A percentile compares a stretch with the other conserved stretches of the same genome.
These are phyloP conservation scores for Penicillium steckii DNA, from an alignment of 495 filamentous ascomycete genomes.

Conservation along the genomic window DNA sequence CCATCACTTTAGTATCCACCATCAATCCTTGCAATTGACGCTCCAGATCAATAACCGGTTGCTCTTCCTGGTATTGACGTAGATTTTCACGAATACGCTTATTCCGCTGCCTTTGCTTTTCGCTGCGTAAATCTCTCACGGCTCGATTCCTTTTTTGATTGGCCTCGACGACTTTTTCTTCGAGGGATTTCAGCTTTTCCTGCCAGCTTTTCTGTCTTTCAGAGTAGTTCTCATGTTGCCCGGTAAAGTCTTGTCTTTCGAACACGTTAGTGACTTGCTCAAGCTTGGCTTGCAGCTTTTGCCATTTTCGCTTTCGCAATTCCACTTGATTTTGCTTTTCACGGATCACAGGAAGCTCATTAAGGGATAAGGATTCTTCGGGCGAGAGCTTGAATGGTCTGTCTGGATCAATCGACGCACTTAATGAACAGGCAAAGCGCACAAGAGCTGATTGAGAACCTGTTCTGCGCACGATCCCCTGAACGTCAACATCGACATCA, in stretches of 20 bases:
- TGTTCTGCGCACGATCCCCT: conserved; percentile 31
- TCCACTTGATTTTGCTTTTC: conserved; percentile 8
- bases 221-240: too few species aligned
- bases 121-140: conserved; percentile 18
- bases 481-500: conserved; percentile 31
- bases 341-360: conserved; percentile 15
- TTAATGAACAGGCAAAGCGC: conserved; percentile 31
- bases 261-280: too few species aligned
- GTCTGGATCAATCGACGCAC: conserved; percentile 34
- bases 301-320: too few species aligned
- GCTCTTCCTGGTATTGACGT: conserved; percentile 29
- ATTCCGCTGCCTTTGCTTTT: conserved; percentile 24
- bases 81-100: conserved; percentile 23
- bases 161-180: conserved; percentile 5
- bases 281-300: too few species aligned
- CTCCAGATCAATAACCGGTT: conserved; percentile 32
- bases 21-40: conserved; percentile 28
- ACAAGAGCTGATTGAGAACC: conserved; percentile 31
- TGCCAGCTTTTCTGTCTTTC: conserved; percentile 4
- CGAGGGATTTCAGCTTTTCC: conserved; percentile 6
- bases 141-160: conserved; percentile 21
- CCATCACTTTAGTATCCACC: conserved; percentile 21
- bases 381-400: conserved; percentile 27
- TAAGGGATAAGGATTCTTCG: too few species aligned
- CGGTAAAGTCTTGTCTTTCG: too few species aligned